A percentile compares a stretch with the other conserved stretches of the same genome.
These are phyloP conservation scores for Fusarium sp. DNA, from an alignment of 2,329 filamentous ascomycete species.

Conservation along the genomic window DNA sequence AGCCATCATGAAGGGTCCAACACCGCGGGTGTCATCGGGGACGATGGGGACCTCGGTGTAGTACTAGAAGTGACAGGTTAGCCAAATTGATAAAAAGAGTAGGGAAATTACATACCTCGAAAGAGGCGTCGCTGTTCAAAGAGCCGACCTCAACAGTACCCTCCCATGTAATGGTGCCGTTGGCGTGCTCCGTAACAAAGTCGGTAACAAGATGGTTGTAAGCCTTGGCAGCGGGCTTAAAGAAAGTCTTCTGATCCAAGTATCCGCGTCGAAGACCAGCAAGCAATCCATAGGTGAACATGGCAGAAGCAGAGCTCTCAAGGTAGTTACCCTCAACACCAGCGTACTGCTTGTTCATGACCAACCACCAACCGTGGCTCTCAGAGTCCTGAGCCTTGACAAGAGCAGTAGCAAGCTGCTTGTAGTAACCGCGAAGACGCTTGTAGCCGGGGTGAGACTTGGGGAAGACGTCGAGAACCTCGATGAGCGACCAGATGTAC, in stretches of 20 bases:
- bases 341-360: conserved; percentile 60
- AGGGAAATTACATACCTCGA: conserved; percentile 51
- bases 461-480: conserved; percentile 58
- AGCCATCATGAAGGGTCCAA: conserved; percentile 45
- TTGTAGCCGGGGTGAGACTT: conserved; percentile 48
- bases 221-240: conserved; percentile 36
- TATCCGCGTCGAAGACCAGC: conserved; percentile 50
- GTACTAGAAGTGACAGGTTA: conserved; percentile 28
- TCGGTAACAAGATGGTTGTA: conserved; percentile 51
- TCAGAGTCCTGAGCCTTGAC: conserved; percentile 53
- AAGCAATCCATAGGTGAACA: conserved; percentile 63
- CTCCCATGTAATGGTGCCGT: conserved; percentile 59
- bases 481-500: conserved; percentile 61
- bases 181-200: conserved; percentile 56
- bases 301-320: conserved; percentile 65
- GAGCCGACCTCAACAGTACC: conserved; percentile 62
- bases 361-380: conserved; percentile 64
- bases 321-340: conserved; percentile 64
- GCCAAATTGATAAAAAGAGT: too few relatives aligned
- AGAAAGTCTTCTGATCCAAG: conserved; percentile 38
- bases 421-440: conserved; percentile 50
- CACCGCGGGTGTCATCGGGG: conserved; percentile 43
- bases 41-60: conserved; percentile 42
- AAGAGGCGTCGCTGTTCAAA: conserved; percentile 57
- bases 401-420: conserved; percentile 28